A percentile compares a stretch with the other conserved stretches of the same genome.
These are phyloP conservation scores for Coemansia sp. DNA, from an alignment of 192 early-diverging fungal species.

Conservation along the genomic window DNA sequence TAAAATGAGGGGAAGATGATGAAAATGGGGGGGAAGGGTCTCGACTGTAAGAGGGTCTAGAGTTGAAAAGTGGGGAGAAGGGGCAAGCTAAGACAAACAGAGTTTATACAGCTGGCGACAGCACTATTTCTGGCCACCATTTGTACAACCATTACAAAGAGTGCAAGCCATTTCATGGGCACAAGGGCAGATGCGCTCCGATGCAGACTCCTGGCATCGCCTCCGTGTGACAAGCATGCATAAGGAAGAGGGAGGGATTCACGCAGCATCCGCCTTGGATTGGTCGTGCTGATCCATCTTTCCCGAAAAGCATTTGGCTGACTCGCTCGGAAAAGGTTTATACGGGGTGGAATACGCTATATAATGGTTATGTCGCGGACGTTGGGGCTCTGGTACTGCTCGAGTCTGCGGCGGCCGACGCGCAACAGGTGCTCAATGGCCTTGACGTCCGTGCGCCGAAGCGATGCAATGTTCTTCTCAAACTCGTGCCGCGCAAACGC, in stretches of 20 bases:
- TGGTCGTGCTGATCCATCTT: too few species aligned
- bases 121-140: too few species aligned
- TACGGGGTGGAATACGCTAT: neutral
- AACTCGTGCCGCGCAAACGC: slow-evolving; percentile 72
- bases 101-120: neutral
- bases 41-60: neutral
- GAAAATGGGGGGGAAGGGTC: slow-evolving; percentile 3
- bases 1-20: neutral
- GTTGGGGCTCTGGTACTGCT: slow-evolving; percentile 63
- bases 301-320: too few species aligned
- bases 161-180: too few species aligned
- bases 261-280: too few species aligned
- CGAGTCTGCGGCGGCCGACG: slow-evolving; percentile 64
- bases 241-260: too few species aligned
- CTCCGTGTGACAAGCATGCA: too few species aligned
- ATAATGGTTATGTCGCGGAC: slow-evolving; percentile 60
- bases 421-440: slow-evolving; percentile 74
- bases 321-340: too few species aligned
- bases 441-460: slow-evolving; percentile 64
- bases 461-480: slow-evolving; percentile 54
- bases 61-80: neutral
- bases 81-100: neutral
- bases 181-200: too few species aligned
- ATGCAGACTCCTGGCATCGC: too few species aligned
- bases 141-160: too few species aligned